Evolutionary conservation across 1,139 yeast species (phyloP), one percentile per base, ranked within the genome.

Genomic region (Meyerozyma smithsonii): DNA sequence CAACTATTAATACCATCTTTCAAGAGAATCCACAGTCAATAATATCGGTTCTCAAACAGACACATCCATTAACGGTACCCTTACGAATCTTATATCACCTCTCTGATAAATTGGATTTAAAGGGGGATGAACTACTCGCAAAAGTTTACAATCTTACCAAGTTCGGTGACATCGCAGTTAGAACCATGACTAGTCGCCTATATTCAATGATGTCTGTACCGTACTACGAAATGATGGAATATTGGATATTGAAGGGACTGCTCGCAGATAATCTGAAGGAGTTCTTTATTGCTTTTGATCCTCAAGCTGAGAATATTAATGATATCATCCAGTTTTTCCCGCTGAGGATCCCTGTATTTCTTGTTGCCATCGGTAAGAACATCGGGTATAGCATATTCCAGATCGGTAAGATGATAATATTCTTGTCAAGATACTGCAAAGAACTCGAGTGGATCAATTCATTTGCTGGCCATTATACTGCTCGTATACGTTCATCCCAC

Each of bases 351-450:
- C 97, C 97, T 0, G 55, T 60, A 7, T 86, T 84, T 52, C 63
- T 84, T 40, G 56, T 74, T 1, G 50, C 44, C 14, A 53, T 62
- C 32, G 53, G 59, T 35, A 53, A 55, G 5, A 61, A 62, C 12
- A 59, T 75, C 1, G 81, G 87, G 2, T 56, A 64, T 19, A 73
- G 76, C 47, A 75, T 85, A 8, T 84, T 74, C 49, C 86, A 87
- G 42, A 80, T 85, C 19, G 98, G 98, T 1, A 81, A 84, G 48
- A 77, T 87, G 12, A 65, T 84, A n/a, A 72, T 79, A 30, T 90
- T 84, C 54, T 62, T 92, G 35, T 77, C 80, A 36, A 69, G 68
- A 26, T 76, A 77, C 38, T 85, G 97, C 46, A 51, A 54, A 37
- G 89, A 83, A 47, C 59, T 72, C 18, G 72, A 69, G 25, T 84